Conservation (phyloP, 768 basidiomycete genomes). For the Pisolithus tinctorius region DNA sequence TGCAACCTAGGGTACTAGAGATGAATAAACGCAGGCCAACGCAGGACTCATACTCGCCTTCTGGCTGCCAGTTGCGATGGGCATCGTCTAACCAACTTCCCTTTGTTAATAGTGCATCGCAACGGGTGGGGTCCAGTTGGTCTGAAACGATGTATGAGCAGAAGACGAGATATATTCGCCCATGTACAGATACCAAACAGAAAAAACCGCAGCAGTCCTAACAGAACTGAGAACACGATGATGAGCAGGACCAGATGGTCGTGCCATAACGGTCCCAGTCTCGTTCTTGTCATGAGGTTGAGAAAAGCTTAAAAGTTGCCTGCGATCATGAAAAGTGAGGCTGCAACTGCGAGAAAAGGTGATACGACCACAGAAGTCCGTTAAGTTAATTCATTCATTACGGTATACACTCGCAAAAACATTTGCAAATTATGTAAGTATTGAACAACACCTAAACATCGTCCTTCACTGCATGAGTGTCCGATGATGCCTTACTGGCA, state of each 20-base stretch:
- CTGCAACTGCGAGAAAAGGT: no score
- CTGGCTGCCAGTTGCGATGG: conserved; percentile 79
- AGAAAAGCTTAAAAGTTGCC: not conserved
- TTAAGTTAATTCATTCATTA: no score
- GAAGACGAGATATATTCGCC: no score
- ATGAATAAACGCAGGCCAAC: conserved; percentile 4
- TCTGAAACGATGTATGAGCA: conserved; percentile 35
- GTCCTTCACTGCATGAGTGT: not conserved
- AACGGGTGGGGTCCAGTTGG: conserved; percentile 65
- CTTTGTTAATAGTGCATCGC: conserved; percentile 58
- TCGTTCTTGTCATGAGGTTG: conserved; percentile 18
- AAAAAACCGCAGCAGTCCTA: conserved; percentile 37
- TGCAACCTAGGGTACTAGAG: conserved; percentile 55
- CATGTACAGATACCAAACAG: conserved; percentile 36
- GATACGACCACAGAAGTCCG: no score
- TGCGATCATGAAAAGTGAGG: no score
- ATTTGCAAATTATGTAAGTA: not conserved
- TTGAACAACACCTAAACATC: not conserved
- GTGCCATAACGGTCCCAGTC: conserved; percentile 43
- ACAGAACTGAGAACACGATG: conserved; percentile 32
- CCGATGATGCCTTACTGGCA: not conserved
- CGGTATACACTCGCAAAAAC: not conserved
- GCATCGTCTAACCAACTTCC: conserved; percentile 74
- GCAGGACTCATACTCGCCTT: conserved; percentile 41
- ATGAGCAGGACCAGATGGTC: conserved; percentile 40